Evolutionary conservation across 805 yeast species (phyloP), one percentile per base, ranked within the genome.

Genomic region (Spathaspora gorwiae): DNA sequence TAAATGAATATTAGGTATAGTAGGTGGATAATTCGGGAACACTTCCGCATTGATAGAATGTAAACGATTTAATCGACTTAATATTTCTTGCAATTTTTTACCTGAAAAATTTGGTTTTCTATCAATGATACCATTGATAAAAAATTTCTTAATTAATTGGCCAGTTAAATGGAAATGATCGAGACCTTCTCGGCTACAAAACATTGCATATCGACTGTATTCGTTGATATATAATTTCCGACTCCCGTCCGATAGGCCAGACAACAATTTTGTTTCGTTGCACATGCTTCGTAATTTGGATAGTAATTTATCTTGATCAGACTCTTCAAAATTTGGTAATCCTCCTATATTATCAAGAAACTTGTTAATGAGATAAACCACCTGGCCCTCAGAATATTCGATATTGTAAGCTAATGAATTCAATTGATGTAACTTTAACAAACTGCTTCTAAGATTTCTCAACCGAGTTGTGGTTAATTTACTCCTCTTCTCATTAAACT

Each of bases 401-500:
- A 37, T 30, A 30, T 40, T 44, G 26, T 46, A 46, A 11, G 43
- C 49, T 15, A 43, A 33, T 19, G 47, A 43, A 15, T 35, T 43
- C 33, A 46, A 40, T 27, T 46, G 49, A 35, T 46, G 49, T 6
- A 46, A 43, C 24, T 46, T 46, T 26, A 46, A 40, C 10, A 46
- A 43, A 31, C 49, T 46, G 9, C 47, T 35, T 37, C 47, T 14
- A 11, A 46, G 26, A 15, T 39, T 46, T 35, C 37, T 39, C 10
- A 39, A 43, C 24, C 26, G 14, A 19, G 41, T 24, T 19, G 26
- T 4, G 3, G 40, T 14, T 9, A 35, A 10, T n/a, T 32, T 26
- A 24, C 29, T 13, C 24, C 13, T 40, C 27, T 39, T 36, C 26
- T 15, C 31, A 27, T 24, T 30, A 6, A 35, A 31, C 29, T 43